Percentiles rank a stretch among this genome's conserved stretches.
Evolutionary conservation across 352 stramenopile genomes (phyloP).

Genomic region (Phytophthora quininea): DNA sequence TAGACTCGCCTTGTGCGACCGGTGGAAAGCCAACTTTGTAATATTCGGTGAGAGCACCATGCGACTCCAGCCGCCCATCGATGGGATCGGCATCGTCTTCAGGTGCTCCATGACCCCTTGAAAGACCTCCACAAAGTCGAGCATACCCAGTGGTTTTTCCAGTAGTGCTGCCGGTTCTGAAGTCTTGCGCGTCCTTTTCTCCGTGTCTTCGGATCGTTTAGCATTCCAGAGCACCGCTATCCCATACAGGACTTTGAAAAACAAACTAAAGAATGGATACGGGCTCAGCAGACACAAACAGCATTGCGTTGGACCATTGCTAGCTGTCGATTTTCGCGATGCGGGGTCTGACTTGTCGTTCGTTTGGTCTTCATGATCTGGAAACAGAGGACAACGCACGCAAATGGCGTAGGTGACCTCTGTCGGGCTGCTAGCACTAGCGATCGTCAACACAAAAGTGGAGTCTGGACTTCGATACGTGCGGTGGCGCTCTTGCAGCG

Average conservation of each 20-base stretch:
- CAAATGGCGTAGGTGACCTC: slow-evolving; percentile 78
- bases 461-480: slow-evolving; percentile 68
- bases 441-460: slow-evolving; percentile 78
- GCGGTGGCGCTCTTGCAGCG: slow-evolving; percentile 70
- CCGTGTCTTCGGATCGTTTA: slow-evolving; percentile 43
- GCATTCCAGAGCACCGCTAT: slow-evolving; percentile 76
- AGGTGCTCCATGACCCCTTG: slow-evolving; percentile 64
- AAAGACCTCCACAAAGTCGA: slow-evolving; percentile 73
- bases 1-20: slow-evolving; percentile 65
- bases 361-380: slow-evolving; percentile 41
- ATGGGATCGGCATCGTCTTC: slow-evolving; percentile 63
- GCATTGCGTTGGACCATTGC: slow-evolving; percentile 46
- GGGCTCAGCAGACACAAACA: slow-evolving; percentile 79
- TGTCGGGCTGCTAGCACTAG: slow-evolving; percentile 49
- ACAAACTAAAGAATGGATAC: slow-evolving; percentile 86
- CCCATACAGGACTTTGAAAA: slow-evolving; percentile 83
- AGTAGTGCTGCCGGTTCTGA: slow-evolving; percentile 17
- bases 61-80: slow-evolving; percentile 79
- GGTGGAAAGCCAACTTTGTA: slow-evolving; percentile 77
- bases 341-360: slow-evolving; percentile 4
- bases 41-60: slow-evolving; percentile 61
- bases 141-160: slow-evolving; percentile 41
- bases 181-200: slow-evolving; percentile 11
- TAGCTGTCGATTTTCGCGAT: slow-evolving; percentile 1
- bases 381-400: slow-evolving; percentile 65